Conservation (phyloP, 192 early-diverging fungal genomes). For the Chytriomyces confervae region DNA sequence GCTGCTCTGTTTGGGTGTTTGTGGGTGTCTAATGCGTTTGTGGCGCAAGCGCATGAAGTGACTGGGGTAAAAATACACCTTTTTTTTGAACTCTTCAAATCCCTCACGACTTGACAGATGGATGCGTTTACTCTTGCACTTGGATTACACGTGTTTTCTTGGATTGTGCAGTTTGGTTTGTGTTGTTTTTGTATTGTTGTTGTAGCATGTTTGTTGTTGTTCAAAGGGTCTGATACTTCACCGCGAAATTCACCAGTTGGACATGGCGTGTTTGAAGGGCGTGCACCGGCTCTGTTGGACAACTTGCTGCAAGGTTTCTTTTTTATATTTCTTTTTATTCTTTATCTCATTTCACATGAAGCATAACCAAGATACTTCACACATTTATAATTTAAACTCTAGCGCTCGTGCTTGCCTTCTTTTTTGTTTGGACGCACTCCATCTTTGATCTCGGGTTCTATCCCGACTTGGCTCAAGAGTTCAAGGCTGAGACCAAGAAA, state of each 20-base stretch:
- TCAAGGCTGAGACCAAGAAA: constrained; percentile 61
- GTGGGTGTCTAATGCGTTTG: no score
- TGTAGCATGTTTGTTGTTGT: not conserved
- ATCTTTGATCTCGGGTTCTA: constrained; percentile 85
- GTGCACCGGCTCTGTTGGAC: constrained; percentile 86
- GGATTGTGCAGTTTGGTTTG: constrained; percentile 82
- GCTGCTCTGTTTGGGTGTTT: no score
- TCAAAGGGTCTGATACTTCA: not conserved
- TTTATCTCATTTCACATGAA: not conserved
- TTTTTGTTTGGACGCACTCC: constrained; percentile 89
- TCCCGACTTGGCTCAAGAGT: constrained; percentile 67
- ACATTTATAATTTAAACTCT: not conserved
- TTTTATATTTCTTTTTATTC: no score
- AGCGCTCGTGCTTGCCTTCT: constrained; percentile 91
- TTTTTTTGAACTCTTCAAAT: no score
- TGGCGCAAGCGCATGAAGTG: no score
- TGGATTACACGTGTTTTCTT: constrained; percentile 72
- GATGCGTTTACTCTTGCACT: constrained; percentile 48
- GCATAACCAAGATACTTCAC: not conserved
- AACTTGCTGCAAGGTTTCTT: constrained; percentile 79
- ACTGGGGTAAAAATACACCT: no score
- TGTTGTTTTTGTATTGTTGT: not conserved
- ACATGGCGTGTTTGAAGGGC: constrained; percentile 84
- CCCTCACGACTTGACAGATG: constrained; percentile 33
- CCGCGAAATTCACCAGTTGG: constrained; percentile 54